These are phyloP conservation scores for Leccinum subrobustum DNA, from an alignment of 1,284 basidiomycete species.

Conservation along the genomic window DNA sequence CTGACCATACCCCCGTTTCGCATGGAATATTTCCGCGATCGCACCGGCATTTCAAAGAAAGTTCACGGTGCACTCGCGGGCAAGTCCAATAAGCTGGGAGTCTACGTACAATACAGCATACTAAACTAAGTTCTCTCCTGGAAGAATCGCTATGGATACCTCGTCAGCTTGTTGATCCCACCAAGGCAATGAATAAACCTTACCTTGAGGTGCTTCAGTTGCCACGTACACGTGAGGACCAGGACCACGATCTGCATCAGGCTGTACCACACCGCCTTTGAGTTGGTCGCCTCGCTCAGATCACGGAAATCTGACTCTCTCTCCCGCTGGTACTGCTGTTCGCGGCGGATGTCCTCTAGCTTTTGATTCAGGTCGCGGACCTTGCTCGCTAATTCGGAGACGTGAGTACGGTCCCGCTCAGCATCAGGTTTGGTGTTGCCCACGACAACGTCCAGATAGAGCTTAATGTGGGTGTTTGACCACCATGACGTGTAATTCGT, in stretches of 20 bases:
- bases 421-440: constrained; percentile 81
- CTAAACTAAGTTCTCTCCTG: constrained; percentile 81
- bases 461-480: constrained; percentile 84
- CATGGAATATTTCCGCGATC: not conserved
- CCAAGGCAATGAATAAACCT: constrained; percentile 27
- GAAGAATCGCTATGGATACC: constrained; percentile 68
- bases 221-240: constrained; percentile 87
- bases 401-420: constrained; percentile 84
- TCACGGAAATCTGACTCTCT: constrained; percentile 90
- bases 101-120: constrained; percentile 38
- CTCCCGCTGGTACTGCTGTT: constrained; percentile 98
- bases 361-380: constrained; percentile 92
- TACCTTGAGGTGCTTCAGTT: constrained; percentile 88
- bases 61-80: not conserved
- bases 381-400: constrained; percentile 83
- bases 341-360: constrained; percentile 88
- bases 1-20: not conserved
- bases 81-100: constrained; percentile 7
- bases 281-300: constrained; percentile 87
- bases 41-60: not conserved
- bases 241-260: constrained; percentile 85
- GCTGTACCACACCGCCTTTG: constrained; percentile 91
- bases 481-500: constrained; percentile 89
- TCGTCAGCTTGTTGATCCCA: constrained; percentile 12
- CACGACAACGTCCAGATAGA: constrained; percentile 93